A percentile compares a stretch with the other conserved stretches of the same genome.
Evolutionary conservation across 2,329 filamentous ascomycete genomes (phyloP).

Genomic region (Botryotinia narcissicola): DNA sequence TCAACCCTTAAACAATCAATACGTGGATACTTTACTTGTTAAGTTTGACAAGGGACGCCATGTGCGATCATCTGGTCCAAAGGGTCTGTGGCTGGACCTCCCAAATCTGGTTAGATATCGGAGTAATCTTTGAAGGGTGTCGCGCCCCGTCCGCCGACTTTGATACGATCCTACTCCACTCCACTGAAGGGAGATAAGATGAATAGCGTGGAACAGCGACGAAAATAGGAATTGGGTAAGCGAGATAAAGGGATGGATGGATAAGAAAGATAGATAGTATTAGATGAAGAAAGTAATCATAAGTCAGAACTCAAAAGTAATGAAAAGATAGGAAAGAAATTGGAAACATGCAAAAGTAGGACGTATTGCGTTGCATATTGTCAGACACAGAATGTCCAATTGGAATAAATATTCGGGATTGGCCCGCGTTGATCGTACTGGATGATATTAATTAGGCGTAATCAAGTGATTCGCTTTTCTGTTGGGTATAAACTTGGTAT

Average conservation of each 20-base stretch:
- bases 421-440: constrained; percentile 9
- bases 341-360: background rate
- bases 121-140: background rate
- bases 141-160: constrained; percentile 5
- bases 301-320: background rate
- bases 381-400: background rate
- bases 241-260: constrained; percentile 6
- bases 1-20: background rate
- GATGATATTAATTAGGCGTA: constrained; percentile 18
- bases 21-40: constrained; percentile 8
- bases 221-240: constrained; percentile 1
- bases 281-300: constrained; percentile 8
- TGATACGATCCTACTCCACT: constrained; percentile 4
- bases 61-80: constrained; percentile 3
- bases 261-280: background rate
- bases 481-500: constrained; percentile 16
- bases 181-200: constrained; percentile 18
- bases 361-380: constrained; percentile 8
- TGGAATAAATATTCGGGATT: background rate
- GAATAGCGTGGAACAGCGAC: constrained; percentile 8
- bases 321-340: background rate
- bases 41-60: constrained; percentile 14
- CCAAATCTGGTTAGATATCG: constrained; percentile 11
- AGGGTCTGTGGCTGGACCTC: constrained; percentile 19
- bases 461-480: constrained; percentile 20